phyloP scores from a whole-genome alignment of 2,329 filamentous ascomycete species.

The Alternaria ethzedia region DNA sequence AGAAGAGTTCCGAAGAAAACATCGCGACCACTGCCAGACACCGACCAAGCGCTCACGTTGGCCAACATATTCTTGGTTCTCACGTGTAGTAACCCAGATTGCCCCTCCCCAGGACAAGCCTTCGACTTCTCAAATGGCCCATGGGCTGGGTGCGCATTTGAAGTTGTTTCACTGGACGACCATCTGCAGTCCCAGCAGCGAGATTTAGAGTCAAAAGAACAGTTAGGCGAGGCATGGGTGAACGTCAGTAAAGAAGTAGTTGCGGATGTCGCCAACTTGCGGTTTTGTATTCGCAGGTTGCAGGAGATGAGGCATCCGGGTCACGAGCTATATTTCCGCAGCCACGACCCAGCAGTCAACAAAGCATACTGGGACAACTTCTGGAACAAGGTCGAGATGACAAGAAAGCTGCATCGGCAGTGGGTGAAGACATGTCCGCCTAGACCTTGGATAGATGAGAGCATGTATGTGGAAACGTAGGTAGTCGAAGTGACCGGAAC shows the following conservation, averaged over 20 bases:
- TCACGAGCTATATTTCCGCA: neutral
- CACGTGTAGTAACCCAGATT: neutral
- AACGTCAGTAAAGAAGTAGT: neutral
- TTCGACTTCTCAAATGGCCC: constrained; percentile 7
- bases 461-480: neutral
- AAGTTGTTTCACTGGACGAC: constrained; percentile 10
- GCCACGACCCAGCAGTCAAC: neutral
- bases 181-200: neutral
- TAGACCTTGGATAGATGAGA: neutral
- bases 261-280: no score
- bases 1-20: neutral
- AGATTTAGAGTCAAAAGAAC: neutral
- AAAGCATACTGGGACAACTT: constrained; percentile 47
- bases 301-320: neutral
- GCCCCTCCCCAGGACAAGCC: neutral
- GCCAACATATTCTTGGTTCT: constrained; percentile 14
- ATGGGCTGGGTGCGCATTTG: constrained; percentile 18
- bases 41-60: constrained; percentile 3
- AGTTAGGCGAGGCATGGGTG: neutral
- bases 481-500: neutral
- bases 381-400: neutral
- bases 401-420: neutral
- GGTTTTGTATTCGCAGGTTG: neutral
- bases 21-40: neutral
- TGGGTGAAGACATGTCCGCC: neutral